Percentiles rank a stretch among this genome's conserved stretches.
phyloP scores from a whole-genome alignment of 1,284 basidiomycete species.

The Apiotrichum gracile region DNA sequence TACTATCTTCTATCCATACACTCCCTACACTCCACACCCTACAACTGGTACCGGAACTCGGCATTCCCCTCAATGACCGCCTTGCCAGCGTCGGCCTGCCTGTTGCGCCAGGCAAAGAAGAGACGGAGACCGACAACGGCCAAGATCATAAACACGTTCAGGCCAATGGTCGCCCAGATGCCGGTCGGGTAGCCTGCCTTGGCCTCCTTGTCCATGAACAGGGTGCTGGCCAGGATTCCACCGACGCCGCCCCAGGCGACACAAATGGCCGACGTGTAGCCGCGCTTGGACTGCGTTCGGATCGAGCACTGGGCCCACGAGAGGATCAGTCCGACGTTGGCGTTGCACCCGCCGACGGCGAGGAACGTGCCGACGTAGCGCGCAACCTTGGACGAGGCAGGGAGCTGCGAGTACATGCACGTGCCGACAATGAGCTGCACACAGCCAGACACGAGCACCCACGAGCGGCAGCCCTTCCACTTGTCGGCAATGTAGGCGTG shows the following conservation, averaged over 20 bases:
- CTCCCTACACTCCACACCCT: not conserved
- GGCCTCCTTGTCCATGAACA: slow-evolving; percentile 13
- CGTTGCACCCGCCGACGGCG: slow-evolving; percentile 38
- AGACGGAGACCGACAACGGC: not conserved
- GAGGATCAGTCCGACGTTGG: slow-evolving; percentile 34
- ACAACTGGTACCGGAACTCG: slow-evolving; percentile 10
- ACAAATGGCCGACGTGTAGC: slow-evolving; percentile 42
- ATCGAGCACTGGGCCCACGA: slow-evolving; percentile 47
- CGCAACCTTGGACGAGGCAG: slow-evolving; percentile 18
- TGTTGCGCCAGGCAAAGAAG: slow-evolving; percentile 9
- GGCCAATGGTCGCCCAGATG: slow-evolving; percentile 1
- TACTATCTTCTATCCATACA: not conserved
- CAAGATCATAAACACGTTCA: slow-evolving; percentile 2
- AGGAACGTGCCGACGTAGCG: slow-evolving; percentile 48
- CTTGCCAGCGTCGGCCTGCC: slow-evolving; percentile 8
- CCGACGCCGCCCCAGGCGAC: slow-evolving; percentile 48
- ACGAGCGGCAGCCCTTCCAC: not conserved
- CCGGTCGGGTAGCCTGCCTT: slow-evolving; percentile 11
- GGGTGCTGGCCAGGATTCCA: slow-evolving; percentile 35
- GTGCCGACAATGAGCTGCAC: slow-evolving; percentile 6
- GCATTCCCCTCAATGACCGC: slow-evolving; percentile 11
- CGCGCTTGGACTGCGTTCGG: slow-evolving; percentile 43
- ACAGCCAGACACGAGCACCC: slow-evolving; percentile 1
- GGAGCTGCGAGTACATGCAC: slow-evolving; percentile 8
- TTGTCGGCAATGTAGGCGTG: slow-evolving; percentile 44